These are phyloP conservation scores for Pinus taeda DNA, from an alignment of 75 land plant genomes.

Conservation along the genomic window DNA sequence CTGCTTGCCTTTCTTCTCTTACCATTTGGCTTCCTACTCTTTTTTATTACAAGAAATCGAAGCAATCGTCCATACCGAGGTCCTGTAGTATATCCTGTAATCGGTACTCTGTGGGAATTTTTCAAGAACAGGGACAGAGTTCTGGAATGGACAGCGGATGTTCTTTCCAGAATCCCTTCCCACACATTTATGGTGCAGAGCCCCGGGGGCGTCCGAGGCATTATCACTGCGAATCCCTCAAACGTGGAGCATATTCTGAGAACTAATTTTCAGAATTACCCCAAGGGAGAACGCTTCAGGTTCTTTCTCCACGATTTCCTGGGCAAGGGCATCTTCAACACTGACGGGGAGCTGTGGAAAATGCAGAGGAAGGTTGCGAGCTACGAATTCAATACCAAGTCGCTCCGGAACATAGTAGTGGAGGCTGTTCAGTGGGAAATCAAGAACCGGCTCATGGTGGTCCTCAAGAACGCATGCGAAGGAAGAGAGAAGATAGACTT, in stretches of 20 bases:
- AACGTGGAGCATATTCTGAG: slow-evolving; percentile 69
- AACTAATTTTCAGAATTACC: slow-evolving; percentile 10
- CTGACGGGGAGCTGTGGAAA: slow-evolving; percentile 32
- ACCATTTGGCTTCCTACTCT: no score
- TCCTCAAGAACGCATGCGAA: slow-evolving; percentile 17
- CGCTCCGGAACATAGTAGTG: slow-evolving; percentile 17
- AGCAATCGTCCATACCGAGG: neutral
- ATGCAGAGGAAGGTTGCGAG: slow-evolving; percentile 27
- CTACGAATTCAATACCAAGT: slow-evolving; percentile 25
- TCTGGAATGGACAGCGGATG: slow-evolving; percentile 2
- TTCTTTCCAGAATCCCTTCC: neutral
- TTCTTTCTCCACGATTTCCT: slow-evolving; percentile 21
- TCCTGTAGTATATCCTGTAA: neutral
- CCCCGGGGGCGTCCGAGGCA: neutral
- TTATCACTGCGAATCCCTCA: slow-evolving; percentile 49
- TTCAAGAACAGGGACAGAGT: neutral
- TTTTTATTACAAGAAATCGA: no score
- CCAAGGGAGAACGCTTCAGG: slow-evolving; percentile 13
- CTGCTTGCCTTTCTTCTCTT: no score
- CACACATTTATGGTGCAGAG: neutral
- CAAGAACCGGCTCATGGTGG: slow-evolving; percentile 28
- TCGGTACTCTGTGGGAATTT: neutral
- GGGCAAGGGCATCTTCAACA: slow-evolving; percentile 40
- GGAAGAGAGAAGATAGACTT: slow-evolving; percentile 11
- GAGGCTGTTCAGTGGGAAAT: slow-evolving; percentile 8